Evolutionary conservation across 192 early-diverging fungal species (phyloP), one percentile per base, ranked within the genome.

Genomic region (Funneliformis geosporum): DNA sequence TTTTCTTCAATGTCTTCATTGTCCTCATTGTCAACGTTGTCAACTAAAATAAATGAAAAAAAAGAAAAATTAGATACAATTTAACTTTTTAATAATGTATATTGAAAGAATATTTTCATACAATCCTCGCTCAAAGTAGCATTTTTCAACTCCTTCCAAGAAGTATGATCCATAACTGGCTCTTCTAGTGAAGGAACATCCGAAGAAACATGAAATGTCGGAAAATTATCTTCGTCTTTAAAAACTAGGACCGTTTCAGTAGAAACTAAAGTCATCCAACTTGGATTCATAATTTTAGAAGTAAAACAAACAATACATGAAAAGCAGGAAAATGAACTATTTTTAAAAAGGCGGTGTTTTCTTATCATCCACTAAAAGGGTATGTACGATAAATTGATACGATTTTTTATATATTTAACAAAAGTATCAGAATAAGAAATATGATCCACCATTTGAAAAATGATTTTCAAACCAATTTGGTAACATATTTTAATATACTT

Each of bases 101-200:
- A 8, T 74, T 5, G 14, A 23, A 47, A 33, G 25, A 60, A 38
- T 40, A 50, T 25, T 25, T 40, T 74, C 23, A 33, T 39, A 59
- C 55, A 74, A 21, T 72, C 73, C 60, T 74, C 73, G 8, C 8
- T 39, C 27, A 60, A 40, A 12, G 25, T 28, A 74, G 28, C 46
- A 33, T 60, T 38, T 40, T 74, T 74, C 23, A 74, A 28, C 4
- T 74, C 73, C 5, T 55, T 74, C 73, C 73, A 74, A 16, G 73
- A 74, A 60, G 73, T 60, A 60, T n/a, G 50, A 59, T 50, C 21
- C 18, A 21, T 55, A 55, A 74, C n/a, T 16, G 73, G n/a, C 10
- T 59, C 73, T 33, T 74, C 73, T 21, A n/a, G 1, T 11, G 33
- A 23, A 12, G 73, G 44, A 74, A 39, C 23, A 38, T 27, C 38